Percentiles rank a stretch among this genome's conserved stretches.
These are phyloP conservation scores for Retiboletus fuscus DNA, from an alignment of 1,284 basidiomycete species.

Conservation along the genomic window DNA sequence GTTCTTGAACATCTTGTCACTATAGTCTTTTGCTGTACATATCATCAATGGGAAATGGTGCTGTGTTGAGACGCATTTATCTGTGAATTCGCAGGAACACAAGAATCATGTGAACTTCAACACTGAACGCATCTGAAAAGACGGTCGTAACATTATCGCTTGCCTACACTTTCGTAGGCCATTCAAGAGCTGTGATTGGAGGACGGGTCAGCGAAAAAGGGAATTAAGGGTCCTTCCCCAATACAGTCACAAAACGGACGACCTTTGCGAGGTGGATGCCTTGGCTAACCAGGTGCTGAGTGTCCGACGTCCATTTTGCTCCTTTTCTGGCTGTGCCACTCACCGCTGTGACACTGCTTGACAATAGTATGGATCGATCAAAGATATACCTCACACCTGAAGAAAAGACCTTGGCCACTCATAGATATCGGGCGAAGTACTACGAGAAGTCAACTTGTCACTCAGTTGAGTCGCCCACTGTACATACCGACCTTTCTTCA, in stretches of 20 bases:
- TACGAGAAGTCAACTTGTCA: not conserved
- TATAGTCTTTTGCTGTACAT: not conserved
- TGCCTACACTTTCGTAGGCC: too few species aligned
- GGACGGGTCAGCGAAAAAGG: too few species aligned
- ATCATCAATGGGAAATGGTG: not conserved
- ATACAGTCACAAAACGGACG: too few species aligned
- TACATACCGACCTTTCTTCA: not conserved
- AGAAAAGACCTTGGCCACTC: slow-evolving; percentile 1
- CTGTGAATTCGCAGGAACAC: not conserved
- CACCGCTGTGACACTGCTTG: not conserved
- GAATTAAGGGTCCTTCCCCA: too few species aligned
- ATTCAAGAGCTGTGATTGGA: too few species aligned
- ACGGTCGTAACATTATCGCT: too few species aligned
- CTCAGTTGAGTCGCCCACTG: not conserved
- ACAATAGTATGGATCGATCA: not conserved
- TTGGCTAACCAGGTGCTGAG: too few species aligned
- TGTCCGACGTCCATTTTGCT: too few species aligned
- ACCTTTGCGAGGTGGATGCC: too few species aligned
- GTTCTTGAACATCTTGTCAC: not conserved
- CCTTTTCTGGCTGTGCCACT: not conserved
- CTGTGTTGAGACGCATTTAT: not conserved
- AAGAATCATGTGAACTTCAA: not conserved
- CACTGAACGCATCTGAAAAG: not conserved
- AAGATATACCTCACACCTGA: not conserved
- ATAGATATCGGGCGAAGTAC: slow-evolving; percentile 2